Conservation (phyloP, 768 basidiomycete genomes). For the Pulveroboletus sp. region DNA sequence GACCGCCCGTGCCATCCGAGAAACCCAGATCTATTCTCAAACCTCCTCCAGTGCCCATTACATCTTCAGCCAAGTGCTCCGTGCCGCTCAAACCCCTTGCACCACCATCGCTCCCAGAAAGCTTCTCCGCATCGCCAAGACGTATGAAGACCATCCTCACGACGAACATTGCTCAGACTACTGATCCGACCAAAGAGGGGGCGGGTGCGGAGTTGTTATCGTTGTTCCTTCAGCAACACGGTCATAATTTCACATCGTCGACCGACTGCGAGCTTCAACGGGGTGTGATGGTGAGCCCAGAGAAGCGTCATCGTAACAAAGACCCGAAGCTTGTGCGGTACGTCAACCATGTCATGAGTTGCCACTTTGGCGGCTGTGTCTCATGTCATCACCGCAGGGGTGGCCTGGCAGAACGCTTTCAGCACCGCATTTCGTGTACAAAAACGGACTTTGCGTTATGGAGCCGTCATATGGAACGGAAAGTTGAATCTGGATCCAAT, state of each 20-base stretch:
- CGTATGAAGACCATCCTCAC: constrained; percentile 46
- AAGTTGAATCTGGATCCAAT: constrained; percentile 25
- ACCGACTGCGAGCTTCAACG: constrained; percentile 38
- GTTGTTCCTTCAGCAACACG: constrained; percentile 48
- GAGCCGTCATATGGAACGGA: constrained; percentile 46
- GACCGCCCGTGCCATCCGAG: constrained; percentile 5
- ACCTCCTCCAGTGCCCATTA: constrained; percentile 23
- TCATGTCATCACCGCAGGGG: constrained; percentile 34
- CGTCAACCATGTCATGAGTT: constrained; percentile 11
- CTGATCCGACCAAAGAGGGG: constrained; percentile 47
- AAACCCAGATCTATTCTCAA: constrained; percentile 26
- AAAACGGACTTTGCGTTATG: constrained; percentile 48
- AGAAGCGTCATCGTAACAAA: constrained; percentile 44
- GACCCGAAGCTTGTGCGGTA: constrained; percentile 46
- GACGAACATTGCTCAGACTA: constrained; percentile 49
- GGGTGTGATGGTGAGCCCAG: constrained; percentile 56
- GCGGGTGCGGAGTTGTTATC: constrained; percentile 48
- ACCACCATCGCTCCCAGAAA: constrained; percentile 25
- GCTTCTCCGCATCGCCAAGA: constrained; percentile 22
- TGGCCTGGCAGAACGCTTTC: constrained; percentile 50
- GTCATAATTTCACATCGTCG: constrained; percentile 32
- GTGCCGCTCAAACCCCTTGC: constrained; percentile 22
- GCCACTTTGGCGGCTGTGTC: background rate
- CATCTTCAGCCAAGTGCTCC: constrained; percentile 8
- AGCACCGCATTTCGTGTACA: constrained; percentile 38